Conservation (phyloP, 1,284 basidiomycete species). For the Microbotryomycetes sp. region DNA sequence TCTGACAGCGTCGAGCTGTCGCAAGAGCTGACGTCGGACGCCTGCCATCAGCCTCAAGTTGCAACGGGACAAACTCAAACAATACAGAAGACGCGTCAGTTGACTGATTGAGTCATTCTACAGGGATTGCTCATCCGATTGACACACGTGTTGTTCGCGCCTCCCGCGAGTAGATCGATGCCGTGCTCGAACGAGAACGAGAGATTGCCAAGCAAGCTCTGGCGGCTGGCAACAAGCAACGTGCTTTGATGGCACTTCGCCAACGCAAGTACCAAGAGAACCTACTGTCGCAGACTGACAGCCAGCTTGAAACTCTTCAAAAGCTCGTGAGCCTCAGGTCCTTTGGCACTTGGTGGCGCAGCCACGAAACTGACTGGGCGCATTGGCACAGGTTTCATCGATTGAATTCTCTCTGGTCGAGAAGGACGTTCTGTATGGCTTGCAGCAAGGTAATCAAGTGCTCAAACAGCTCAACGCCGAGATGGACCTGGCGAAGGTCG, state of each 20-base stretch:
- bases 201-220: constrained; percentile 81
- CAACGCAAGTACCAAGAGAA: constrained; percentile 89
- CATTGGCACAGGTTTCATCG: constrained; percentile 65
- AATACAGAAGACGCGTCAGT: constrained; percentile 86
- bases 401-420: constrained; percentile 96
- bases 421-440: constrained; percentile 81
- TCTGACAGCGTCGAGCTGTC: constrained; percentile 25
- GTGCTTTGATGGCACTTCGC: constrained; percentile 77
- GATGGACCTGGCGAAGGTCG: constrained; percentile 86
- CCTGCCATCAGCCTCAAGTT: constrained; percentile 65
- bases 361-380: neutral
- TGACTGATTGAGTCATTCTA: neutral
- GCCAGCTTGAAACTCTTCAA: constrained; percentile 81
- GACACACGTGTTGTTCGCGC: neutral
- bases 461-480: constrained; percentile 90
- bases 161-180: constrained; percentile 63
- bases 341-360: neutral
- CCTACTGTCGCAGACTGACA: constrained; percentile 78
- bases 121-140: neutral
- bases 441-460: constrained; percentile 88
- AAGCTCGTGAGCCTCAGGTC: constrained; percentile 74
- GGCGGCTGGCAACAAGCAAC: constrained; percentile 71
- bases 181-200: constrained; percentile 76
- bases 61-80: constrained; percentile 88
- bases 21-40: constrained; percentile 30